phyloP scores from a whole-genome alignment of 2,329 filamentous ascomycete genomes.

The Calonectria hongkongensis region DNA sequence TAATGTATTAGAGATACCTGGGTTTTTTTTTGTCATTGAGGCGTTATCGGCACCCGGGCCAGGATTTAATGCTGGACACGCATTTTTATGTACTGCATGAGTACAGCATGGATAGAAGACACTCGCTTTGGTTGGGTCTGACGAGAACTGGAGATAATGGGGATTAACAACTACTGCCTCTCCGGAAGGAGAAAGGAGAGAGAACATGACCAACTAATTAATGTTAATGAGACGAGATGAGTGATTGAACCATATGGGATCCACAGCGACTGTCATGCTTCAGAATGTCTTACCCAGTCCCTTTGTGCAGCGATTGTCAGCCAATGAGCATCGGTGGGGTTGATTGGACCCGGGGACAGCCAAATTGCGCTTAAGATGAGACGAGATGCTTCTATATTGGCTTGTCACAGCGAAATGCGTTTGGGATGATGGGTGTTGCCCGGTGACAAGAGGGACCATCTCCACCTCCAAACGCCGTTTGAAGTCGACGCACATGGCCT shows the following conservation, averaged over 20 bases:
- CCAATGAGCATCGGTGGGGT: background rate
- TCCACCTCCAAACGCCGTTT: background rate
- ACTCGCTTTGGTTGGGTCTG: conserved; percentile 42
- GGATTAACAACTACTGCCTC: conserved; percentile 26
- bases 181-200: conserved; percentile 39
- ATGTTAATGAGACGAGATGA: conserved; percentile 53
- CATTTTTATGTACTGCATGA: conserved; percentile 50
- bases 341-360: background rate
- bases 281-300: conserved; percentile 10
- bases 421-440: background rate
- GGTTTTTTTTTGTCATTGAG: conserved; percentile 47
- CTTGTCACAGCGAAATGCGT: background rate
- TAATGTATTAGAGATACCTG: conserved; percentile 55
- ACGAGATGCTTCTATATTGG: background rate
- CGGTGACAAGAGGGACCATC: background rate
- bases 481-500: conserved; percentile 29
- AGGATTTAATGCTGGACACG: conserved; percentile 50
- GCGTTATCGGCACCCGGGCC: conserved; percentile 52
- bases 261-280: background rate
- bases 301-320: conserved; percentile 6
- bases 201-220: conserved; percentile 49
- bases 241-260: conserved; percentile 32
- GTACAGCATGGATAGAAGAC: conserved; percentile 43
- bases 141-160: conserved; percentile 32
- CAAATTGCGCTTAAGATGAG: background rate